Conservation (phyloP, 1,284 basidiomycete genomes). For the Mycosarcoma maydis region DNA sequence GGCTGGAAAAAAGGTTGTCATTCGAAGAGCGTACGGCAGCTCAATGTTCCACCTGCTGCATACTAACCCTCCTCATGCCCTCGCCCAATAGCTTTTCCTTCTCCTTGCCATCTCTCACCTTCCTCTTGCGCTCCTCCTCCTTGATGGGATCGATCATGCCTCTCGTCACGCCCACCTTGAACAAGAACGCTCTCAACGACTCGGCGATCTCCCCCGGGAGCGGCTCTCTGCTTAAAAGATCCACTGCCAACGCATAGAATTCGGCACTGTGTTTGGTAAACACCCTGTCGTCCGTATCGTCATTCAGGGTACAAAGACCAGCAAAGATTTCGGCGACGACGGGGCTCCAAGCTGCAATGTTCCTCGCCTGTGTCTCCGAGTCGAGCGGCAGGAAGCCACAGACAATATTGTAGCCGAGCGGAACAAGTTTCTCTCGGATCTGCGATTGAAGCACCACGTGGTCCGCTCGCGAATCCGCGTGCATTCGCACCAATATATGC, state of each 20-base stretch:
- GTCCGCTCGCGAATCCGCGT: constrained; percentile 85
- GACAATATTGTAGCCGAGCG: constrained; percentile 90
- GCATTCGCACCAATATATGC: constrained; percentile 90
- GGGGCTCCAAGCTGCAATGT: constrained; percentile 96
- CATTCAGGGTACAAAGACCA: constrained; percentile 88
- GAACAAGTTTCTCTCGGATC: constrained; percentile 86
- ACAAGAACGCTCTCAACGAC: constrained; percentile 44
- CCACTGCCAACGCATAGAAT: constrained; percentile 63
- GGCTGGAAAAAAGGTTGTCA: no score
- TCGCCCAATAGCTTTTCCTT: constrained; percentile 33
- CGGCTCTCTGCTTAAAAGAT: constrained; percentile 56
- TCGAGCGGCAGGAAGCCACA: constrained; percentile 90
- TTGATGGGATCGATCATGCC: constrained; percentile 45
- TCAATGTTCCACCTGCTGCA: no score
- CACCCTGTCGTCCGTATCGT: constrained; percentile 69
- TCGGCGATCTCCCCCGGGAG: constrained; percentile 46
- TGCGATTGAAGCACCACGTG: constrained; percentile 83
- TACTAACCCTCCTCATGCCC: constrained; percentile 23
- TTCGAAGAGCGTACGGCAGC: no score
- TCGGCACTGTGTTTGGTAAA: constrained; percentile 49
- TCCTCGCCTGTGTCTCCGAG: constrained; percentile 90
- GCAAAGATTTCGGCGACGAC: constrained; percentile 92
- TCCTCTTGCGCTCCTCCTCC: constrained; percentile 30
- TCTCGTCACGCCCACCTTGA: constrained; percentile 48
- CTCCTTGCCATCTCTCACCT: constrained; percentile 38